A percentile compares a stretch with the other conserved stretches of the same genome.
phyloP scores from a whole-genome alignment of 176 grass and related monocot species.

The Olyra latifolia region DNA sequence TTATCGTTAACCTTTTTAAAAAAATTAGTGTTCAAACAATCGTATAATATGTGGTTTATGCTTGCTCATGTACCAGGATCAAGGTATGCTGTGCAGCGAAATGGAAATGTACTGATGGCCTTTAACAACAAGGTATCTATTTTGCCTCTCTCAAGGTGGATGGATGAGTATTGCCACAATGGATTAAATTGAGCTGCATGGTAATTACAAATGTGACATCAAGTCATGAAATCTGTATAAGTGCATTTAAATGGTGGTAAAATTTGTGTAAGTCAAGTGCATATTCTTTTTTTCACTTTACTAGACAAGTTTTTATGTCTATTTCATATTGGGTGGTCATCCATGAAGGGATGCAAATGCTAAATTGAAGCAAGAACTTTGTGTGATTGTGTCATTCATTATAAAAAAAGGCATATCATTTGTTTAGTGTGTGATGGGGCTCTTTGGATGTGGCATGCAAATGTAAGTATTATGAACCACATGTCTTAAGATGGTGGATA shows the following conservation, averaged over 20 bases:
- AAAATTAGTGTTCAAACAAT: conserved; percentile 1
- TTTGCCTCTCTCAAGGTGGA: not conserved
- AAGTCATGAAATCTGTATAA: not conserved
- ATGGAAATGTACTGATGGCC: conserved; percentile 86
- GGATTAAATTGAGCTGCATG: not conserved
- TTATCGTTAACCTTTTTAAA: not conserved
- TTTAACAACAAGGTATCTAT: conserved; percentile 92
- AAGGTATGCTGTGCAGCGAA: conserved; percentile 87
- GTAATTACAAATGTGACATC: not conserved
- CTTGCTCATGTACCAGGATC: conserved; percentile 53
- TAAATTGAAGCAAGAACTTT: not conserved
- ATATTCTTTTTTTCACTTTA: not conserved
- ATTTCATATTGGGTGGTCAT: not conserved
- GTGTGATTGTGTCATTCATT: not conserved
- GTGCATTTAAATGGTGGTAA: not conserved
- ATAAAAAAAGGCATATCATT: not conserved
- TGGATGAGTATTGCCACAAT: not conserved
- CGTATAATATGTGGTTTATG: conserved; percentile 6
- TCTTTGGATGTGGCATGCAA: not conserved
- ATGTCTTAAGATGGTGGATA: not conserved
- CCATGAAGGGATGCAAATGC: not conserved
- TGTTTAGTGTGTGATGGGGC: not conserved
- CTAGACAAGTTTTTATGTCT: not conserved
- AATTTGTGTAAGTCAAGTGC: not conserved
- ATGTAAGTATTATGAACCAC: not conserved